A percentile compares a stretch with the other conserved stretches of the same genome.
Evolutionary conservation across 2,329 filamentous ascomycete genomes (phyloP).

Genomic region (Laburnicola sp.): DNA sequence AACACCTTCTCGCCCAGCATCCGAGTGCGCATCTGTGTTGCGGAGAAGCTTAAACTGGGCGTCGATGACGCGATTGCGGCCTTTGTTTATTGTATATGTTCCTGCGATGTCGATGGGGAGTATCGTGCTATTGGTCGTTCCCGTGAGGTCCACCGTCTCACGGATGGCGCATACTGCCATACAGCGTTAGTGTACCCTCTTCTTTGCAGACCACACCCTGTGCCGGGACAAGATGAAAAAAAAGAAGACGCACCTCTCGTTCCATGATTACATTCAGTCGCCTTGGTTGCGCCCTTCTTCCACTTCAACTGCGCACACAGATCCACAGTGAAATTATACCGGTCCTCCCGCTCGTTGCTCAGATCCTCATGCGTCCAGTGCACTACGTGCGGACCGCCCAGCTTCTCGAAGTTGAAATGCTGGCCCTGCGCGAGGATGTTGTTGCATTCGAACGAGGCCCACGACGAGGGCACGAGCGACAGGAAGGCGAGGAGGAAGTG

Average conservation of each 20-base stretch:
- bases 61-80: conserved; percentile 59
- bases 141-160: conserved; percentile 56
- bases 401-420: conserved; percentile 65
- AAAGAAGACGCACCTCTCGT: conserved; percentile 62
- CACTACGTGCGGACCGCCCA: conserved; percentile 70
- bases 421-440: conserved; percentile 62
- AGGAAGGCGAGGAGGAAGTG: conserved; percentile 29
- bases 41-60: conserved; percentile 68
- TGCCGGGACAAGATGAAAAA: not conserved
- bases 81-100: conserved; percentile 60
- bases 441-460: conserved; percentile 62
- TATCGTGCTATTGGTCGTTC: conserved; percentile 54
- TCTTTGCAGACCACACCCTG: not conserved
- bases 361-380: conserved; percentile 52
- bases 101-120: conserved; percentile 75
- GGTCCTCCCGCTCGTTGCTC: conserved; percentile 49
- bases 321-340: conserved; percentile 81
- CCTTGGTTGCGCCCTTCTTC: conserved; percentile 56
- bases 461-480: conserved; percentile 32
- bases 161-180: conserved; percentile 68
- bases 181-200: not conserved
- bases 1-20: conserved; percentile 71
- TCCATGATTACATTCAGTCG: conserved; percentile 66
- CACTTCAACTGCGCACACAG: conserved; percentile 70
- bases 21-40: conserved; percentile 63